Evolutionary conservation across 768 basidiomycete genomes (phyloP).

Genomic region (Rubroboletus satanas): DNA sequence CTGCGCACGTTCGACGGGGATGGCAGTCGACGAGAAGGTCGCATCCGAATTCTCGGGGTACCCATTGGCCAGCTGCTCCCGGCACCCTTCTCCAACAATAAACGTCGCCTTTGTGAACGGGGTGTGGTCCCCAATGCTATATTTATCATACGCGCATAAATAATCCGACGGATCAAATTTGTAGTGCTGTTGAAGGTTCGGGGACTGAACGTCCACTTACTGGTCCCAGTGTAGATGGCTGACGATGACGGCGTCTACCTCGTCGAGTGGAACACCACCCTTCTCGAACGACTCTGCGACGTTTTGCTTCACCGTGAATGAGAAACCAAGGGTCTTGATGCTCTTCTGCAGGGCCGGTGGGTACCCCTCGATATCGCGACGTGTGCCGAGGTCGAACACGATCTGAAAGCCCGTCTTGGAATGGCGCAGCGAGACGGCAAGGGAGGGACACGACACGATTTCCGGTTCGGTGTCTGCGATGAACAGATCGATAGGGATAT

Average conservation of each 20-base stretch:
- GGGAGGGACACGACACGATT: constrained; percentile 37
- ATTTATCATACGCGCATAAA: not conserved
- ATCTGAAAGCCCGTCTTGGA: constrained; percentile 37
- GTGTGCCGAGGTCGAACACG: constrained; percentile 56
- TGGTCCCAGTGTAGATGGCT: constrained; percentile 56
- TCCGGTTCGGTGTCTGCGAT: constrained; percentile 34
- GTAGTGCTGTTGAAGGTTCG: not conserved
- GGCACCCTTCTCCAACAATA: constrained; percentile 42
- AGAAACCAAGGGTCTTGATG: constrained; percentile 8
- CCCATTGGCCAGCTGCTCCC: constrained; percentile 33
- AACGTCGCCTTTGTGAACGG: constrained; percentile 47
- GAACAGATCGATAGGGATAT: constrained; percentile 36
- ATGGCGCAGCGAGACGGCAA: constrained; percentile 53
- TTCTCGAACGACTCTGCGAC: constrained; percentile 46
- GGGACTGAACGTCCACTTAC: constrained; percentile 5
- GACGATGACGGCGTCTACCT: constrained; percentile 44
- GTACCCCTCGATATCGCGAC: constrained; percentile 43
- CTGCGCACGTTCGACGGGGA: constrained; percentile 37
- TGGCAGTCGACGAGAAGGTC: constrained; percentile 30
- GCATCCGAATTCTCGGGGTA: constrained; percentile 42
- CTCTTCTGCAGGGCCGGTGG: constrained; percentile 32
- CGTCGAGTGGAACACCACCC: constrained; percentile 43
- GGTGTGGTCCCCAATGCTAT: constrained; percentile 41
- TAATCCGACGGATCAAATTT: not conserved
- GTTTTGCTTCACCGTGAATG: constrained; percentile 28